Percentiles rank a stretch among this genome's conserved stretches.
Evolutionary conservation across 768 basidiomycete species (phyloP).

Genomic region (Chalciporus piperatus): DNA sequence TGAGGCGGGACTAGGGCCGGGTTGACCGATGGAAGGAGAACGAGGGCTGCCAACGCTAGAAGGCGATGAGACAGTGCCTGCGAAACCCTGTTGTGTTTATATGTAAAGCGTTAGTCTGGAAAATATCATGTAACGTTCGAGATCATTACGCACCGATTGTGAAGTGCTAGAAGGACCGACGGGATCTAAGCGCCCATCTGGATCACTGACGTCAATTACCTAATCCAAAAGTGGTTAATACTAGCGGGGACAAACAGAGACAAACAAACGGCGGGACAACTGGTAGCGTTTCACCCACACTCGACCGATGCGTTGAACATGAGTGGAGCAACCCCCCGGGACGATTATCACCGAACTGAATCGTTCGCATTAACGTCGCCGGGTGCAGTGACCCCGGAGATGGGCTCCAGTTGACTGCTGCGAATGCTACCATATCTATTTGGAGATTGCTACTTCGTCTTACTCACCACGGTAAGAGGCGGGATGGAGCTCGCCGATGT

Average conservation of each 20-base stretch:
- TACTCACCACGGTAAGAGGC: conserved; percentile 22
- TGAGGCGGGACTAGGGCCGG: not conserved
- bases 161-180: conserved; percentile 10
- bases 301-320: not conserved
- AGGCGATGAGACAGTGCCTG: not conserved
- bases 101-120: conserved; percentile 13
- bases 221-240: conserved; percentile 20
- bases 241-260: not conserved
- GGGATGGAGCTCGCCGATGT: conserved; percentile 27
- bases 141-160: conserved; percentile 20
- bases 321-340: conserved; percentile 7
- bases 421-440: conserved; percentile 11
- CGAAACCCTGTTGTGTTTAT: conserved; percentile 19
- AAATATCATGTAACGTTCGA: conserved; percentile 7
- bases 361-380: conserved; percentile 11
- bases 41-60: conserved; percentile 1
- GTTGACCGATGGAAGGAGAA: not conserved
- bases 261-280: conserved; percentile 10
- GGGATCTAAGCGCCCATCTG: conserved; percentile 16
- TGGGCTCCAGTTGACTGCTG: conserved; percentile 4
- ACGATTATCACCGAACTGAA: conserved; percentile 22
- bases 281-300: not conserved
- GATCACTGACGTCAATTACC: conserved; percentile 26
- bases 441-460: conserved; percentile 7
- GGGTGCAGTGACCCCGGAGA: conserved; percentile 16